Percentiles rank a stretch among this genome's conserved stretches.
These are phyloP conservation scores for Solanum verrucosum DNA, from an alignment of 257 asterid genomes.

Conservation along the genomic window DNA sequence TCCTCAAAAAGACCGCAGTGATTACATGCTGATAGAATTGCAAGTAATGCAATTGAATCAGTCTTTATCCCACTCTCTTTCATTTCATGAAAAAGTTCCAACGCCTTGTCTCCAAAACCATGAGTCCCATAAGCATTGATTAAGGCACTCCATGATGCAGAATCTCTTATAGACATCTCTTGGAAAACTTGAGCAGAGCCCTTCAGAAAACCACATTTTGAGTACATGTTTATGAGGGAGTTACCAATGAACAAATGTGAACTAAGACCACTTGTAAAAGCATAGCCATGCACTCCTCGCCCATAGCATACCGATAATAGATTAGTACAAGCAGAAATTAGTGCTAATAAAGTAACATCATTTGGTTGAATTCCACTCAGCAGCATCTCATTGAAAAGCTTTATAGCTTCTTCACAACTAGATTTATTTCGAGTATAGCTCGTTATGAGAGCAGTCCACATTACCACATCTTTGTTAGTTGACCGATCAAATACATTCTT, in stretches of 20 bases:
- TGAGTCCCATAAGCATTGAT: slow-evolving; percentile 46
- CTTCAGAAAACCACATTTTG: slow-evolving; percentile 53
- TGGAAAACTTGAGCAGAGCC: slow-evolving; percentile 39
- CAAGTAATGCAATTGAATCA: slow-evolving; percentile 48
- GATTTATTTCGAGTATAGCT: slow-evolving; percentile 35
- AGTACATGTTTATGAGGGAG: slow-evolving; percentile 57
- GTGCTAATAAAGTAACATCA: slow-evolving; percentile 43
- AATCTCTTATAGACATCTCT: slow-evolving; percentile 37
- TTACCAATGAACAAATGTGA: slow-evolving; percentile 36
- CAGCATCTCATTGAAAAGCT: slow-evolving; percentile 46
- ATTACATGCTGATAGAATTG: slow-evolving; percentile 45
- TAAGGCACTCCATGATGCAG: slow-evolving; percentile 60
- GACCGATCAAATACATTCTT: slow-evolving; percentile 40
- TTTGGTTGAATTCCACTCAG: slow-evolving; percentile 41
- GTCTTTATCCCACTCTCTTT: slow-evolving; percentile 27
- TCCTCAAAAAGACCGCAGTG: slow-evolving; percentile 53
- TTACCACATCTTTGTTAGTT: slow-evolving; percentile 38
- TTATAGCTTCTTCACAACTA: slow-evolving; percentile 37
- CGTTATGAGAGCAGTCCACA: slow-evolving; percentile 66
- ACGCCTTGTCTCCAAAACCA: slow-evolving; percentile 46
- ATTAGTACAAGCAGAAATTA: slow-evolving; percentile 45
- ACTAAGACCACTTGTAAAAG: slow-evolving; percentile 35
- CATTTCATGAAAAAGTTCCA: slow-evolving; percentile 42
- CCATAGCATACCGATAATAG: slow-evolving; percentile 32
- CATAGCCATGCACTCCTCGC: slow-evolving; percentile 34